Conservation (phyloP, 257 asterid species). For the Solanum bukasovii region DNA sequence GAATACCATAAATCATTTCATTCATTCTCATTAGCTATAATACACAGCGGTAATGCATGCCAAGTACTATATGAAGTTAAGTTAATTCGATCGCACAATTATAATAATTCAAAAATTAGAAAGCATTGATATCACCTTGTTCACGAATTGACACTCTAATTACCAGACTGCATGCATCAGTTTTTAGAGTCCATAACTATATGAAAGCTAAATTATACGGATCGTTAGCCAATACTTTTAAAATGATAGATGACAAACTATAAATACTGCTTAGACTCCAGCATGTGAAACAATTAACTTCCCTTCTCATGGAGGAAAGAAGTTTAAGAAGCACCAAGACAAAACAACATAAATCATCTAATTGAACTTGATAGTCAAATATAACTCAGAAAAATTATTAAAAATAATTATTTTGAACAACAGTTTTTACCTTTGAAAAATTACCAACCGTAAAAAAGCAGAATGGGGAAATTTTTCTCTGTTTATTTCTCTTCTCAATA, state of each 20-base stretch:
- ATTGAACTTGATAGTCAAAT: neutral
- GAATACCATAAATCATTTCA: neutral
- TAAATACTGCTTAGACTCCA: too few relatives aligned
- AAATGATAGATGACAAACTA: too few relatives aligned
- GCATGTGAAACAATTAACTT: neutral
- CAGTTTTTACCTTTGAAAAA: neutral
- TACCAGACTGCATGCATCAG: neutral
- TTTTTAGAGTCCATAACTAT: neutral
- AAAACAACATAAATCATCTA: too few relatives aligned
- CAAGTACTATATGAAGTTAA: neutral
- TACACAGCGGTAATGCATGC: neutral
- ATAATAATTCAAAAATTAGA: neutral
- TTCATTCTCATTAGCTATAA: neutral
- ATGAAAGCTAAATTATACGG: neutral
- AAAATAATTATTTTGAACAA: too few relatives aligned
- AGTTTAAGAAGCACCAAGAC: neutral
- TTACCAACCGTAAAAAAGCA: too few relatives aligned
- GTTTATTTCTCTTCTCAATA: too few relatives aligned
- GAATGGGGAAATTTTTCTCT: too few relatives aligned
- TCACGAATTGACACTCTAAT: neutral
- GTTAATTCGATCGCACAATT: neutral
- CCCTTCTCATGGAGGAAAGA: neutral
- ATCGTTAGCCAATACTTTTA: neutral
- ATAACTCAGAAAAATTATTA: neutral
- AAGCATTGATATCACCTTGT: neutral